Evolutionary conservation across 768 basidiomycete genomes (phyloP), one percentile per base, ranked within the genome.

Genomic region (Tephrocybe sp.): DNA sequence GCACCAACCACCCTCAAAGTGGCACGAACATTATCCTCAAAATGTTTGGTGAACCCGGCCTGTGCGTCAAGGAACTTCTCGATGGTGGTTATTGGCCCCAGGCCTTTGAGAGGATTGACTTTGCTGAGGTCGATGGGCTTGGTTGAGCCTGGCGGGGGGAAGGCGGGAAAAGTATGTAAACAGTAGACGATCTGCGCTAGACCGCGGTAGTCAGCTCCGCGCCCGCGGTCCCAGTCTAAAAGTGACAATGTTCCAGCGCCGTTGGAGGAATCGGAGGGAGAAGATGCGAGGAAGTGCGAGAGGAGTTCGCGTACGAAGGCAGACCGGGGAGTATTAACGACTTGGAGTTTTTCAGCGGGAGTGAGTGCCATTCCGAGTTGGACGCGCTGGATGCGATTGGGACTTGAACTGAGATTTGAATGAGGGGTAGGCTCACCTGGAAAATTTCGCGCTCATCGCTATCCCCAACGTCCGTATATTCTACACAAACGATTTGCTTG

Each of bases 401-500:
- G 17, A 16, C 23, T 51, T 16, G 44, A 30, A 20, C 20, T 14
- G 13, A 26, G 5, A 26, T 42, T 43, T 42, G 13, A 17, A 31
- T 5, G 10, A 26, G 5, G 26, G 9, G 45, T 26, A 45, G 16
- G 16, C 38, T 13, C 26, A 85, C 89, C 72, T 87, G 85, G 68
- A 87, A 87, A 14, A 87, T 81, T 55, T 87, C 85, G 17, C 85
- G 72, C 57, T 87, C 85, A 23, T 80, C 76, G 4, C 65, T 58
- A 45, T 82, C 82, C 0, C 69, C 68, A 7, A 87, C 71, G 38
- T 82, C 80, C 50, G 75, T 70, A 55, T 86, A 92, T 61, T 92
- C 89, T n/a, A 89, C 79, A 56, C 89, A 92, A 1, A 87, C 84
- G 16, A 92, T 76, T 54, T 88, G 86, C 64, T 91, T 91, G 58